phyloP scores from a whole-genome alignment of 2,329 filamentous ascomycete species.

The Calonectria henricotiae region DNA sequence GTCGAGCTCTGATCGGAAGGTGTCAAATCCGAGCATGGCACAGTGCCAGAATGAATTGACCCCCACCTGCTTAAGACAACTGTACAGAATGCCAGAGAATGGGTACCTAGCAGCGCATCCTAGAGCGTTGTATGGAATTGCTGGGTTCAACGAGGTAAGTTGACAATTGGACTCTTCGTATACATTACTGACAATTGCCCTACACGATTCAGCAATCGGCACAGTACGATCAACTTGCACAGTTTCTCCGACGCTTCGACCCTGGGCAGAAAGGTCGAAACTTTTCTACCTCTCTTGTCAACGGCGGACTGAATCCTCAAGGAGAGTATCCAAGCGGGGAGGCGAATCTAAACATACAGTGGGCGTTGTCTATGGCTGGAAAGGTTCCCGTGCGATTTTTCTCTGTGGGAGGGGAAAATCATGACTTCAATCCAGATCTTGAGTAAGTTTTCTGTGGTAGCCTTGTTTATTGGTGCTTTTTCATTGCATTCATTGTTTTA shows the following conservation, averaged over 20 bases:
- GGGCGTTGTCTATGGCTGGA: slow-evolving; percentile 56
- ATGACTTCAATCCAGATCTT: slow-evolving; percentile 55
- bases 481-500: neutral
- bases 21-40: slow-evolving; percentile 35
- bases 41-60: slow-evolving; percentile 61
- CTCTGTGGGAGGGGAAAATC: slow-evolving; percentile 55
- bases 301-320: slow-evolving; percentile 70
- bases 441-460: slow-evolving; percentile 52
- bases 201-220: slow-evolving; percentile 63
- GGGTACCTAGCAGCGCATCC: slow-evolving; percentile 72
- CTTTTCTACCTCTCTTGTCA: slow-evolving; percentile 73
- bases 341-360: slow-evolving; percentile 60
- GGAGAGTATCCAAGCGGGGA: slow-evolving; percentile 56
- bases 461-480: neutral
- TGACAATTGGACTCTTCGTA: neutral
- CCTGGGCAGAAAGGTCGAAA: slow-evolving; percentile 67
- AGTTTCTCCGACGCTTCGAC: slow-evolving; percentile 71
- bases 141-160: slow-evolving; percentile 62
- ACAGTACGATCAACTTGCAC: slow-evolving; percentile 69
- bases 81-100: slow-evolving; percentile 62
- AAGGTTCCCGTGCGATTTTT: slow-evolving; percentile 57
- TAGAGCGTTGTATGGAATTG: slow-evolving; percentile 77
- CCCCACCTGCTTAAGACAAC: slow-evolving; percentile 62
- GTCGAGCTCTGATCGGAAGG: neutral
- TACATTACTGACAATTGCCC: slow-evolving; percentile 16